Base-by-base conservation (phyloP, 306 rosid species). In the Erythrophleum fordii region DNA sequence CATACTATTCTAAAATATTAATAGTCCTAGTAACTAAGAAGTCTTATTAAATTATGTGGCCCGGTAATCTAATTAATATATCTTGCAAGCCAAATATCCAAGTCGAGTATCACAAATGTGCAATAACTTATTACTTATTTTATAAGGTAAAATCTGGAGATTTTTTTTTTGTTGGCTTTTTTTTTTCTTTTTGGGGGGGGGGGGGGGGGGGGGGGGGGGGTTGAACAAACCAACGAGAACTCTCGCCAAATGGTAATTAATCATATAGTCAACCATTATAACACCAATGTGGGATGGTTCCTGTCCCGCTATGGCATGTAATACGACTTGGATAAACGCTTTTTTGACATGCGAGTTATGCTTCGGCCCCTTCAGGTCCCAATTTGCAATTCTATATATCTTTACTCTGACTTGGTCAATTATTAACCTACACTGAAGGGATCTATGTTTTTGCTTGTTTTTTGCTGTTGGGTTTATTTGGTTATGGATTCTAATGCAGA, bases 281-380 rank as follows among this genome's bases (percentile, higher is more conserved):
- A 34, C 20, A 69, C 20, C 52, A 22, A 69, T 45, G 75, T 69
- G 17, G 75, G 48, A 46, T 45, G 20, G 14, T 45, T 45, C 46
- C 14, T 26, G 39, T 16, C 9, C 6, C 59, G 8, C 11, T n/a
- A 1, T 17, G 11, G 49, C 18, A 64, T 17, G 34, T 28, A 42
- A n/a, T 28, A 28, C 6, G 72, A 58, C 41, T 45, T 12, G 61
- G 60, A 18, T 45, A 18, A 61, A 49, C 53, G 26, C 16, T 61
- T 5, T 7, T 51, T 31, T 31, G n/a, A 77, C 55, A 71, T 20
- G 42, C 44, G 61, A 31, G 16, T 39, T 20, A 41, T 82, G 79
- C 69, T 52, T 77, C 45, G 5, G 61, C 76, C 66, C 67, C 81
- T 53, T n/a, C 39, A 25, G 80, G 12, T 46, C 69, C 55, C 85